Evolutionary conservation across 495 filamentous ascomycete species (phyloP).

Genomic region (Bryoglossum gracile): DNA sequence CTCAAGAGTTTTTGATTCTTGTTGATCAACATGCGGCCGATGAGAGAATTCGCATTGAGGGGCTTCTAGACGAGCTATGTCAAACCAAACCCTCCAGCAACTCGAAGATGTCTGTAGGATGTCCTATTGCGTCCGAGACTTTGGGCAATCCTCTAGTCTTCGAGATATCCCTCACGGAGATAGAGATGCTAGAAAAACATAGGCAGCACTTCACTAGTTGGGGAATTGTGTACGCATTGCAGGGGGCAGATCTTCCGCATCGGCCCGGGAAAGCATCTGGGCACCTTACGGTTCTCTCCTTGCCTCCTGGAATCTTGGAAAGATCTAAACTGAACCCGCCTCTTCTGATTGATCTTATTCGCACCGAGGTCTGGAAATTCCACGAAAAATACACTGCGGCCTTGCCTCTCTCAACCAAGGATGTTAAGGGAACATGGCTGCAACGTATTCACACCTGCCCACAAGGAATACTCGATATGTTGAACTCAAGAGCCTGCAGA

Average conservation of each 20-base stretch:
- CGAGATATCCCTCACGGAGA: slow-evolving; percentile 52
- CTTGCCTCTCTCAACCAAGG: background rate
- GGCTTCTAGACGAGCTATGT: slow-evolving; percentile 50
- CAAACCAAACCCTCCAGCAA: slow-evolving; percentile 29
- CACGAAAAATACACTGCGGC: slow-evolving; percentile 27
- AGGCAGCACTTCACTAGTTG: slow-evolving; percentile 53
- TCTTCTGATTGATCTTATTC: slow-evolving; percentile 60
- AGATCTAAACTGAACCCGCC: slow-evolving; percentile 65
- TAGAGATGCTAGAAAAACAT: slow-evolving; percentile 46
- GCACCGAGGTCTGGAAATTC: slow-evolving; percentile 62
- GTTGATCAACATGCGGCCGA: slow-evolving; percentile 95
- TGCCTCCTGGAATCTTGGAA: slow-evolving; percentile 68
- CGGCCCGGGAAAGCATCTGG: slow-evolving; percentile 29
- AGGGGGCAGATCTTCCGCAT: background rate
- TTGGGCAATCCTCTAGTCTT: slow-evolving; percentile 52
- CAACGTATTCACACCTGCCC: slow-evolving; percentile 57
- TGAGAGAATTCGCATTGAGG: slow-evolving; percentile 77
- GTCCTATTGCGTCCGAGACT: slow-evolving; percentile 33
- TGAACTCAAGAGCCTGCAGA: slow-evolving; percentile 85
- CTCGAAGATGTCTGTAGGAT: slow-evolving; percentile 55
- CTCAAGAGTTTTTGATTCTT: slow-evolving; percentile 50
- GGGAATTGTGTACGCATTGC: slow-evolving; percentile 60
- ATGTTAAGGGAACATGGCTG: slow-evolving; percentile 10
- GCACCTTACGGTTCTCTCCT: slow-evolving; percentile 16
- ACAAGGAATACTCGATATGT: slow-evolving; percentile 70